Base-by-base conservation (phyloP, 192 early-diverging fungal genomes). In the Backusella macrospora region DNA sequence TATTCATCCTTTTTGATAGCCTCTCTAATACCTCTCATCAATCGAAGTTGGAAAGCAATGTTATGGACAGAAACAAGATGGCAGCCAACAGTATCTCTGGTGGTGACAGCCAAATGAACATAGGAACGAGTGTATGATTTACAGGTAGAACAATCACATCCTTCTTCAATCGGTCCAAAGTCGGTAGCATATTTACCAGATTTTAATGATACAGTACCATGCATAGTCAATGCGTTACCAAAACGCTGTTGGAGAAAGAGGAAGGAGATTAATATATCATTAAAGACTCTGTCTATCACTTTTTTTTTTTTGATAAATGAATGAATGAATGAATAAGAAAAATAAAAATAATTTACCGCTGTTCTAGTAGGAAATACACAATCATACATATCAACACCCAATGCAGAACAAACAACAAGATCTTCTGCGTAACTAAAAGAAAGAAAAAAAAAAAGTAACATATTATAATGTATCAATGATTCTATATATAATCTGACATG, bases 361-460 rank as follows among this genome's bases (percentile, higher is more conserved):
- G 94, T 96, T 49, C 94, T 88, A 4, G 94, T 96, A 0, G 94
- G 94, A 77, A 91, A 96, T 29, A 96, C 94, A 80, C 94, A 96
- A 75, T 96, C 94, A 78, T 91, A 96, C 93, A 94, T 94, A 78
- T 96, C 93, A 47, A 96, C 92, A 43, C 94, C 94, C 73, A 96
- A 80, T 42, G 94, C 93, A 29, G 89, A 87, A 85, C 94, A 94
- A 1, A 96, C 91, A 3, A 96, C 92, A 74, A 94, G 76, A 78
- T 96, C 93, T 68, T 92, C 92, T 6, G 93, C 91, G 65, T 94
- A 90, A 12, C 84, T 85, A 79, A 13, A 70, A 4, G 2, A 26
- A 18, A 15, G 34, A 13, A 6, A 26, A 18, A 15, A 43, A 13
- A 45, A 16, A 45, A 67, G 10, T 26, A 34, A 1, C 2, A 34